Conservation (phyloP, 2,329 filamentous ascomycete species). For the Sclerotinia spermophila region DNA sequence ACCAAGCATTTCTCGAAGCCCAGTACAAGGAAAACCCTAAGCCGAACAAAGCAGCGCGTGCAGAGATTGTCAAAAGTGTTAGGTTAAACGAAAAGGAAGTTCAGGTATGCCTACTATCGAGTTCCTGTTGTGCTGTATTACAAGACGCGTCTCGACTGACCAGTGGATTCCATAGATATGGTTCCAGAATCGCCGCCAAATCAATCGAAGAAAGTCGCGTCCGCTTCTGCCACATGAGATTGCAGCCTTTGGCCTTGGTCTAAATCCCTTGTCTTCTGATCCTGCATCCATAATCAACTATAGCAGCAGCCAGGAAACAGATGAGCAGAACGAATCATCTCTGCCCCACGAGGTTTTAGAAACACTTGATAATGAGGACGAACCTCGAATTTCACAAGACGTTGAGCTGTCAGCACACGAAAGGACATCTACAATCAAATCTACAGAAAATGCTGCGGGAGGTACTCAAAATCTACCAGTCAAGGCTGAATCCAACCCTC, state of each 20-base stretch:
- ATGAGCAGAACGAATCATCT: constrained; percentile 18
- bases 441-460: background rate
- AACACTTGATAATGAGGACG: constrained; percentile 14
- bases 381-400: background rate
- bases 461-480: background rate
- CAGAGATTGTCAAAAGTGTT: constrained; percentile 79
- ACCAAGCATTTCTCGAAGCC: constrained; percentile 82
- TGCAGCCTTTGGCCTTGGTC: constrained; percentile 54
- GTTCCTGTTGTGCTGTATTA: background rate
- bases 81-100: constrained; percentile 88
- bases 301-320: constrained; percentile 28
- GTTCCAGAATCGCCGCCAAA: constrained; percentile 95
- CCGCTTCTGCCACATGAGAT: constrained; percentile 77
- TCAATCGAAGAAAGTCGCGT: constrained; percentile 83
- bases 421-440: background rate
- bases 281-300: constrained; percentile 26
- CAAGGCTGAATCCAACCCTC: background rate
- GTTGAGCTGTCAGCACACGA: background rate
- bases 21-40: constrained; percentile 84
- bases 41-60: constrained; percentile 83
- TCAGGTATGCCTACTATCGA: constrained; percentile 62
- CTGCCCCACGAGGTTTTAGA: constrained; percentile 11
- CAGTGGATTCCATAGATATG: constrained; percentile 65
- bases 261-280: constrained; percentile 35
- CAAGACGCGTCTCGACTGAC: constrained; percentile 22